phyloP scores from a whole-genome alignment of 306 rosid species.

The Clitoria ternatea region DNA sequence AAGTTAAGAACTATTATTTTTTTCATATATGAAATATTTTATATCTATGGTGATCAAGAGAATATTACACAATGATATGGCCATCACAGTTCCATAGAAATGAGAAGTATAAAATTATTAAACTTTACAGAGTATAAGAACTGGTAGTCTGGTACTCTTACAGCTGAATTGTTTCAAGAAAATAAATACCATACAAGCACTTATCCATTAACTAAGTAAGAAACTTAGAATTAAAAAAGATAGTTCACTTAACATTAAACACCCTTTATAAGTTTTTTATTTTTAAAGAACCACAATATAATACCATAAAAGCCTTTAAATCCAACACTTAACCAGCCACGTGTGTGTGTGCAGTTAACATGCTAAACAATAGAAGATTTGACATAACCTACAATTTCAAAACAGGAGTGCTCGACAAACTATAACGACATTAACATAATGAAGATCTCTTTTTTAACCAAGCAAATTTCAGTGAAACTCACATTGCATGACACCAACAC shows the following conservation, averaged over 20 bases:
- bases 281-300: neutral
- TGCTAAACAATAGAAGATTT: neutral
- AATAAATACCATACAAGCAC: neutral
- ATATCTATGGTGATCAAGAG: neutral
- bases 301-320: neutral
- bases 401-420: neutral
- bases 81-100: neutral
- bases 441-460: neutral
- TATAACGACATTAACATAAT: neutral
- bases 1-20: neutral
- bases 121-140: neutral
- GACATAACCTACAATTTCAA: neutral
- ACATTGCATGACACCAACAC: neutral
- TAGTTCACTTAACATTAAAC: neutral
- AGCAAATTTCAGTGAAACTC: slow-evolving; percentile 8
- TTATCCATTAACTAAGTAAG: too few species aligned
- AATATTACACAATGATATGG: neutral
- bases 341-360: neutral
- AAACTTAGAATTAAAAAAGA: neutral
- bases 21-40: neutral
- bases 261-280: too few species aligned
- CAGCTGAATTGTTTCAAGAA: slow-evolving; percentile 3
- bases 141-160: neutral
- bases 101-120: neutral
- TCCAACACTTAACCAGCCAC: neutral